These are phyloP conservation scores for Blastobotrys americana DNA, from an alignment of 805 yeast genomes.

Conservation along the genomic window DNA sequence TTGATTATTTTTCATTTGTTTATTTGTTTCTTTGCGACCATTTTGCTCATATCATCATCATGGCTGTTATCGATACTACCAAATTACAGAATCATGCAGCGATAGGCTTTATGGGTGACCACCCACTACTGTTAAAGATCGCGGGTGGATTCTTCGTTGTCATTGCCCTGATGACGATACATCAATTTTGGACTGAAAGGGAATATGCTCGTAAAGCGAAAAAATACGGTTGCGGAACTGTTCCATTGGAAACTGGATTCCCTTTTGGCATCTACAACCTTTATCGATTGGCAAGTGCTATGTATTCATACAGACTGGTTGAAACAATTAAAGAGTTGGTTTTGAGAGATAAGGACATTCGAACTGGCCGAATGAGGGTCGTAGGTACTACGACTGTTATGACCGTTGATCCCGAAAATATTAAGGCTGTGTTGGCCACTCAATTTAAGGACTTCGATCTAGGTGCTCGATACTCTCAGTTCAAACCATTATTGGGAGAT, in stretches of 20 bases:
- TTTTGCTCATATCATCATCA: no score
- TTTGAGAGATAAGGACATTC: neutral
- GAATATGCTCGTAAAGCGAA: neutral
- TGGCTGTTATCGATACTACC: neutral
- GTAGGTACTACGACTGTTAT: neutral
- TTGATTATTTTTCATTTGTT: no score
- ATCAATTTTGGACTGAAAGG: neutral
- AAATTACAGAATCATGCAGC: neutral
- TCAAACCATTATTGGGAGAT: slow-evolving; percentile 28
- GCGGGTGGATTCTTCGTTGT: neutral
- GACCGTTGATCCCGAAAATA: slow-evolving; percentile 27
- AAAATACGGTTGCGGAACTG: neutral
- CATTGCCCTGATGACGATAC: neutral
- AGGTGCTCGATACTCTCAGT: slow-evolving; percentile 23
- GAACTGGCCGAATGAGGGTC: neutral
- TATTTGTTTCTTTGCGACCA: no score
- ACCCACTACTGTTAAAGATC: neutral
- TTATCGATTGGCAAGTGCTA: neutral
- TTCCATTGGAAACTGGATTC: neutral
- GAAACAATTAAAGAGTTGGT: neutral
- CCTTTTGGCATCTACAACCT: neutral
- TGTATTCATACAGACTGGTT: neutral
- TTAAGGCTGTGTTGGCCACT: slow-evolving; percentile 29
- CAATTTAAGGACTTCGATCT: slow-evolving; percentile 29
- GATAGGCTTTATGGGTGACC: neutral